Evolutionary conservation across 129 eudicot genomes (phyloP).

Genomic region (Daucus carota): DNA sequence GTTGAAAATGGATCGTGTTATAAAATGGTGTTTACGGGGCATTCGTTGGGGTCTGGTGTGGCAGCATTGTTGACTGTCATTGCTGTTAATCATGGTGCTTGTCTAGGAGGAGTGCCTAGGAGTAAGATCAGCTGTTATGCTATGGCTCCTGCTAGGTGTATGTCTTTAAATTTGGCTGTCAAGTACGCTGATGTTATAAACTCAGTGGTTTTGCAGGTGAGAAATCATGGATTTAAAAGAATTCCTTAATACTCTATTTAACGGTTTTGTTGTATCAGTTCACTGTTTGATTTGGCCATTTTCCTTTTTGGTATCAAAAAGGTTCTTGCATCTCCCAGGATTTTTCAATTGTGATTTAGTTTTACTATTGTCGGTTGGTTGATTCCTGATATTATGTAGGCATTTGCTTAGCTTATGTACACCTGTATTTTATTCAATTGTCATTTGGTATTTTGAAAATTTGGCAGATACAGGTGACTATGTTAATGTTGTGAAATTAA

Average conservation of each 20-base stretch:
- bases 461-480: not conserved
- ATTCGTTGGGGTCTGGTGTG: slow-evolving; percentile 84
- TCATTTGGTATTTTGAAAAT: not conserved
- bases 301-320: not conserved
- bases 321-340: not conserved
- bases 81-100: slow-evolving; percentile 56
- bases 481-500: not conserved
- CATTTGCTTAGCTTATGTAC: not conserved
- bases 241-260: not conserved
- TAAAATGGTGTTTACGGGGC: slow-evolving; percentile 71
- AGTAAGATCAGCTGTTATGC: slow-evolving; percentile 56
- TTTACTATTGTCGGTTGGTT: not conserved
- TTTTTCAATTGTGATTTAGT: not conserved
- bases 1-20: slow-evolving; percentile 55
- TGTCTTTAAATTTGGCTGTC: slow-evolving; percentile 88
- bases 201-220: slow-evolving; percentile 74
- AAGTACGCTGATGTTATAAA: slow-evolving; percentile 76
- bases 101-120: slow-evolving; percentile 71
- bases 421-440: not conserved
- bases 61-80: slow-evolving; percentile 72
- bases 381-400: not conserved
- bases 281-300: not conserved
- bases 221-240: not conserved
- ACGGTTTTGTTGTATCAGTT: not conserved
- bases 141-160: slow-evolving; percentile 73